Percentiles rank a stretch among this genome's conserved stretches.
Conservation (phyloP, 352 stramenopile species). For the Elongisporangium anandrum region DNA sequence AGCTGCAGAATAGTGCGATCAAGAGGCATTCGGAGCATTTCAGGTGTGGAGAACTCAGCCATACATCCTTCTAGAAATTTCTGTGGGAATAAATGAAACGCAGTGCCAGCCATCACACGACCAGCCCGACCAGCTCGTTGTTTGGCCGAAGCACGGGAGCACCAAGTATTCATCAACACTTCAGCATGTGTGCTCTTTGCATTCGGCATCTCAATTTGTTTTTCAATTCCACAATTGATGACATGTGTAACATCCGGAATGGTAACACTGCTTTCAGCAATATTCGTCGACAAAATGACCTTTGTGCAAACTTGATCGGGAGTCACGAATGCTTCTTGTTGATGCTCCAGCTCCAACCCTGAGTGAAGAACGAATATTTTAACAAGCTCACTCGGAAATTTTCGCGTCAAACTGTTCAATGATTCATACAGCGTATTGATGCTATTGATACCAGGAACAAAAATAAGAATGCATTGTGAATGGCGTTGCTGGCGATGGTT, state of each 20-base stretch:
- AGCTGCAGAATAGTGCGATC: constrained; percentile 78
- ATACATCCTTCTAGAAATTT: constrained; percentile 63
- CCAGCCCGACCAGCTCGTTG: constrained; percentile 87
- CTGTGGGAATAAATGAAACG: constrained; percentile 88
- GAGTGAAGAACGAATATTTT: constrained; percentile 67
- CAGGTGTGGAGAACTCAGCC: constrained; percentile 75
- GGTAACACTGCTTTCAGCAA: constrained; percentile 96
- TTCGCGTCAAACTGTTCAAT: constrained; percentile 33
- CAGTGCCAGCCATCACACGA: constrained; percentile 89
- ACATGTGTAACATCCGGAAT: constrained; percentile 92
- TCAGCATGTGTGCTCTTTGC: constrained; percentile 57
- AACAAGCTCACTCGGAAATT: constrained; percentile 17
- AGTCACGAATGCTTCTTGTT: constrained; percentile 62
- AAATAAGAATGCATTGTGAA: constrained; percentile 91
- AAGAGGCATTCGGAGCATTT: constrained; percentile 78
- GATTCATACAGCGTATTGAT: constrained; percentile 89
- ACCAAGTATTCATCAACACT: constrained; percentile 88
- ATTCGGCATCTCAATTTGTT: constrained; percentile 83
- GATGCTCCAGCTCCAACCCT: constrained; percentile 67
- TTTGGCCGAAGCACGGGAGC: constrained; percentile 89
- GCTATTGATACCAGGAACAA: constrained; percentile 92
- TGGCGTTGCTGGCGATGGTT: constrained; percentile 21
- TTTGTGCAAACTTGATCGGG: constrained; percentile 62
- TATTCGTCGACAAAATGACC: constrained; percentile 96
- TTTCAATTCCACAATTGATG: constrained; percentile 83